phyloP scores from a whole-genome alignment of 1,284 basidiomycete genomes.

The Ganoderma meredithae region DNA sequence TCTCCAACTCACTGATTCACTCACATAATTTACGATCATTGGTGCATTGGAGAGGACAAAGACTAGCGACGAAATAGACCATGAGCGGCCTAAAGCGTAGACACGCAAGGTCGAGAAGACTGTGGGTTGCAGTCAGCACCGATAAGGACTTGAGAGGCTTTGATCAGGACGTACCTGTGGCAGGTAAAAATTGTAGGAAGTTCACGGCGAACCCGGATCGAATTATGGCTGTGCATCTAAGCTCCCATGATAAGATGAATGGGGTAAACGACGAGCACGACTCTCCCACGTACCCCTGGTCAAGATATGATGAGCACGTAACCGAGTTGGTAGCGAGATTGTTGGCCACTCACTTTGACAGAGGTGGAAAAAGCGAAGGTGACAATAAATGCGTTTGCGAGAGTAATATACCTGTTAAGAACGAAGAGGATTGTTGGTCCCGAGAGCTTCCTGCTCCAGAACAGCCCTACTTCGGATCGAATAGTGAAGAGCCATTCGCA shows the following conservation, averaged over 20 bases:
- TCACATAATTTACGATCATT: neutral
- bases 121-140: neutral
- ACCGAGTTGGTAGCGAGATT: neutral
- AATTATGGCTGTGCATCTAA: neutral
- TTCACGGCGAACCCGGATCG: neutral
- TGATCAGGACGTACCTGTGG: neutral
- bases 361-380: neutral
- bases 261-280: too few relatives aligned
- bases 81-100: neutral
- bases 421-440: neutral
- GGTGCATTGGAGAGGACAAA: constrained; percentile 1
- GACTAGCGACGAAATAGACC: neutral
- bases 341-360: neutral
- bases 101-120: neutral
- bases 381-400: neutral
- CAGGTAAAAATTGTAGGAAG: neutral
- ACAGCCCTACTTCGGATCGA: neutral
- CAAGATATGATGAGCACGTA: neutral
- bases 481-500: constrained; percentile 1
- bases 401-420: constrained; percentile 3
- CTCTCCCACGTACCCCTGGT: neutral
- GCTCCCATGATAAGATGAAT: neutral
- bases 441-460: constrained; percentile 1
- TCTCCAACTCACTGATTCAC: neutral
- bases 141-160: neutral